Evolutionary conservation across 768 basidiomycete species (phyloP).

Genomic region (Phanerochaete carnosa): DNA sequence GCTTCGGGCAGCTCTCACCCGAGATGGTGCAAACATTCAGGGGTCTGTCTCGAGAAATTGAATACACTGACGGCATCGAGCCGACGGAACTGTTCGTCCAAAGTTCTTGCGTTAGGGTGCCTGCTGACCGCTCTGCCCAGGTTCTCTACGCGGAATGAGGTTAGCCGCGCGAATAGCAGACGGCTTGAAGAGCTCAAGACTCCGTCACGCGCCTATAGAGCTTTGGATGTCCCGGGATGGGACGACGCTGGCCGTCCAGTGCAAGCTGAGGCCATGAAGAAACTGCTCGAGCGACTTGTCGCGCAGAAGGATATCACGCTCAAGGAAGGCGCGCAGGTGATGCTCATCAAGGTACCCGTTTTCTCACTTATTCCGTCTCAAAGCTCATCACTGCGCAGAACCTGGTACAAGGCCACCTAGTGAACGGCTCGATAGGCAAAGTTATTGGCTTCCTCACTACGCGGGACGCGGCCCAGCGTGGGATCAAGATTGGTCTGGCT

Average conservation of each 20-base stretch:
- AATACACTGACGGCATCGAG: constrained; percentile 68
- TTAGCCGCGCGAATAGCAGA: constrained; percentile 1
- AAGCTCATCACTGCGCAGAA: constrained; percentile 42
- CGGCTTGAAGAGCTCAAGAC: background rate
- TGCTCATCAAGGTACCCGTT: constrained; percentile 62
- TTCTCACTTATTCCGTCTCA: background rate
- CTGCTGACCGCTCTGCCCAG: background rate
- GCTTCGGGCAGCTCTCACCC: constrained; percentile 60
- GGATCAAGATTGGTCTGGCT: constrained; percentile 2
- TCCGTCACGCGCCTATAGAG: background rate
- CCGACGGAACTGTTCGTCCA: constrained; percentile 73
- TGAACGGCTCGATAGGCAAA: constrained; percentile 67
- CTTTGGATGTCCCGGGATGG: constrained; percentile 7
- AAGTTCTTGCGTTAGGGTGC: background rate
- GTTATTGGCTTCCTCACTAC: constrained; percentile 20
- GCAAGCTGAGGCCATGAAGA: background rate
- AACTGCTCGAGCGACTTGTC: constrained; percentile 8
- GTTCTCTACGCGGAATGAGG: constrained; percentile 10
- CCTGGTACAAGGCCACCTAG: constrained; percentile 60
- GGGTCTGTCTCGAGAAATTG: constrained; percentile 50
- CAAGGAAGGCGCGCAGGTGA: constrained; percentile 76
- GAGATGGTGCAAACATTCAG: constrained; percentile 48
- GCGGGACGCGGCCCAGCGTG: constrained; percentile 3
- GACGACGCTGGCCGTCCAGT: constrained; percentile 7
- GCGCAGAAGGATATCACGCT: constrained; percentile 25